These are phyloP conservation scores for Cenchrus fungigraminus DNA, from an alignment of 176 grass and related monocot species.

Conservation along the genomic window DNA sequence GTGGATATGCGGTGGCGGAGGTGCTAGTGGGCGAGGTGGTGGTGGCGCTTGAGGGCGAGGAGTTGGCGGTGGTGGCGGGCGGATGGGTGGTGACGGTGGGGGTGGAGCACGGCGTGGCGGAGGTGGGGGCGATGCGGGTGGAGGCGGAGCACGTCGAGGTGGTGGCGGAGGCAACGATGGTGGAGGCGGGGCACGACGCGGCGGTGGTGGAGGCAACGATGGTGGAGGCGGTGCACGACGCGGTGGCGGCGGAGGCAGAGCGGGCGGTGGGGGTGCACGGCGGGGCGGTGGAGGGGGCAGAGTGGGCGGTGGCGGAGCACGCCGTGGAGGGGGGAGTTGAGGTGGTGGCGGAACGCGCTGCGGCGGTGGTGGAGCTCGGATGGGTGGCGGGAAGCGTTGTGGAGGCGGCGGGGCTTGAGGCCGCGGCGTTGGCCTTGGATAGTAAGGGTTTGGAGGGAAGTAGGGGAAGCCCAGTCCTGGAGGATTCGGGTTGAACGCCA, in stretches of 20 bases:
- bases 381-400: neutral
- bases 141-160: neutral
- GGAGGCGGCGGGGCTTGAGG: conserved; percentile 36
- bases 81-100: conserved; percentile 48
- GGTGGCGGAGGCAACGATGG: neutral
- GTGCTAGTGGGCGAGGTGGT: neutral
- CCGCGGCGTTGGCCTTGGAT: conserved; percentile 5
- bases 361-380: conserved; percentile 32
- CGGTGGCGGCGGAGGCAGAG: neutral
- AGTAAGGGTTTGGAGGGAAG: conserved; percentile 44
- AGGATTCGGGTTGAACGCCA: conserved; percentile 53
- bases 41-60: conserved; percentile 5
- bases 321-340: neutral
- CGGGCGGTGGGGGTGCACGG: neutral
- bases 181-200: neutral
- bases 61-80: conserved; percentile 17
- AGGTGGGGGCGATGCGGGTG: conserved; percentile 24
- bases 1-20: conserved; percentile 38
- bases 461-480: conserved; percentile 43
- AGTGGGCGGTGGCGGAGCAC: neutral
- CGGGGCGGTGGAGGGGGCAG: conserved; percentile 26
- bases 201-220: neutral
- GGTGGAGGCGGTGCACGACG: neutral
- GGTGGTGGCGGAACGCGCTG: conserved; percentile 32
- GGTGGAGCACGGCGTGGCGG: conserved; percentile 42